Percentiles rank a stretch among this genome's conserved stretches.
phyloP scores from a whole-genome alignment of 768 basidiomycete genomes.

The Suillus subalutaceus region DNA sequence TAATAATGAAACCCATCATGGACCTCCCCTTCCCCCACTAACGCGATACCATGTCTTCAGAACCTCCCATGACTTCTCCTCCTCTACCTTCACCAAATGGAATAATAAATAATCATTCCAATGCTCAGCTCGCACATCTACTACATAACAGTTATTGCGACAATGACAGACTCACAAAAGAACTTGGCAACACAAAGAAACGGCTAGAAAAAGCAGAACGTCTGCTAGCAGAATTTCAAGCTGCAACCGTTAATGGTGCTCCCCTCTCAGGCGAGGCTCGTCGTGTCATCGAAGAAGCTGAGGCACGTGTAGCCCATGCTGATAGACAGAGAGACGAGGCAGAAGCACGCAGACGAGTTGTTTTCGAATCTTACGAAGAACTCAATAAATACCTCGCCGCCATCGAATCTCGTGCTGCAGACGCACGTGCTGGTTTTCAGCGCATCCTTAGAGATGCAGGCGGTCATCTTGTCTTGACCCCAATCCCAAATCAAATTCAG shows the following conservation, averaged over 20 bases:
- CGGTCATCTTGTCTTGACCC: slow-evolving; percentile 44
- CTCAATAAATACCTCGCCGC: slow-evolving; percentile 50
- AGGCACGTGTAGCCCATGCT: slow-evolving; percentile 51
- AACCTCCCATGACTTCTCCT: slow-evolving; percentile 18
- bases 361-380: slow-evolving; percentile 53
- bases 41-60: slow-evolving; percentile 23
- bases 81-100: slow-evolving; percentile 22
- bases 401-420: slow-evolving; percentile 48
- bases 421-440: slow-evolving; percentile 51
- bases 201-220: slow-evolving; percentile 61
- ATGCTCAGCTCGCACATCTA: slow-evolving; percentile 59
- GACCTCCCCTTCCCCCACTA: slow-evolving; percentile 6
- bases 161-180: slow-evolving; percentile 50
- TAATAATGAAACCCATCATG: slow-evolving; percentile 11
- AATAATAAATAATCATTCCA: slow-evolving; percentile 31
- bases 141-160: slow-evolving; percentile 59
- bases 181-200: slow-evolving; percentile 43
- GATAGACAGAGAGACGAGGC: slow-evolving; percentile 60
- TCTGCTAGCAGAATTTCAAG: slow-evolving; percentile 34
- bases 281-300: slow-evolving; percentile 46
- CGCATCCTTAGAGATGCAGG: slow-evolving; percentile 48
- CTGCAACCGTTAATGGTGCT: slow-evolving; percentile 20
- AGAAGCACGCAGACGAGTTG: slow-evolving; percentile 45
- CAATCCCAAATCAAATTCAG: slow-evolving; percentile 28
- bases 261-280: slow-evolving; percentile 35